A percentile compares a stretch with the other conserved stretches of the same genome.
phyloP scores from a whole-genome alignment of 2,329 filamentous ascomycete species.

The Mollisiaceae sp. region DNA sequence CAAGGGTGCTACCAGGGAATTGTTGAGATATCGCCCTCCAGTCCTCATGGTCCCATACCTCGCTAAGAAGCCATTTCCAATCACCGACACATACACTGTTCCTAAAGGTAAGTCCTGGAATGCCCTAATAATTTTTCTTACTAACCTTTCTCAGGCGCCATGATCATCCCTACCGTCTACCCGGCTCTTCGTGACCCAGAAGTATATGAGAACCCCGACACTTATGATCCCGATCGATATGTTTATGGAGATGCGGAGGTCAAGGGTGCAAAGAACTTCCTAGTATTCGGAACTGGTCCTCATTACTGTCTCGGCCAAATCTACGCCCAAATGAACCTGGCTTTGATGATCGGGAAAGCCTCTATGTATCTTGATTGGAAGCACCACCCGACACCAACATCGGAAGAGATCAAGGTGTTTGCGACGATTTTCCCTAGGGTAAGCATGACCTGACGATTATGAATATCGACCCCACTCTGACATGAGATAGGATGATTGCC shows the following conservation, averaged over 20 bases:
- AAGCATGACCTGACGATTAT: constrained; percentile 43
- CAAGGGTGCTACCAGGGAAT: constrained; percentile 87
- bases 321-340: constrained; percentile 88
- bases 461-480: constrained; percentile 26
- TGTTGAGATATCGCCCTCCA: constrained; percentile 90
- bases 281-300: constrained; percentile 93
- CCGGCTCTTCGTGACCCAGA: constrained; percentile 91
- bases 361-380: constrained; percentile 87
- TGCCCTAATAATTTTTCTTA: neutral
- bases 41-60: constrained; percentile 97
- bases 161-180: constrained; percentile 93
- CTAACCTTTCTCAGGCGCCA: constrained; percentile 63
- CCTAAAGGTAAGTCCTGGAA: constrained; percentile 69
- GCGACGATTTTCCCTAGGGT: constrained; percentile 98
- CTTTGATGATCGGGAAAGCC: constrained; percentile 88
- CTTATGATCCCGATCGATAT: constrained; percentile 90
- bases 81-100: constrained; percentile 86
- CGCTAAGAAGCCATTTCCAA: constrained; percentile 93
- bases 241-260: constrained; percentile 83
- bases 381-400: constrained; percentile 81
- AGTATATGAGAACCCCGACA: constrained; percentile 87
- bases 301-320: constrained; percentile 96
- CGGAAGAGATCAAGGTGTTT: constrained; percentile 97
- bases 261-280: constrained; percentile 87
- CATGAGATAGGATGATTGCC: constrained; percentile 75